Conservation (phyloP, 305 asterid genomes). For the Fraxinus velutina region DNA sequence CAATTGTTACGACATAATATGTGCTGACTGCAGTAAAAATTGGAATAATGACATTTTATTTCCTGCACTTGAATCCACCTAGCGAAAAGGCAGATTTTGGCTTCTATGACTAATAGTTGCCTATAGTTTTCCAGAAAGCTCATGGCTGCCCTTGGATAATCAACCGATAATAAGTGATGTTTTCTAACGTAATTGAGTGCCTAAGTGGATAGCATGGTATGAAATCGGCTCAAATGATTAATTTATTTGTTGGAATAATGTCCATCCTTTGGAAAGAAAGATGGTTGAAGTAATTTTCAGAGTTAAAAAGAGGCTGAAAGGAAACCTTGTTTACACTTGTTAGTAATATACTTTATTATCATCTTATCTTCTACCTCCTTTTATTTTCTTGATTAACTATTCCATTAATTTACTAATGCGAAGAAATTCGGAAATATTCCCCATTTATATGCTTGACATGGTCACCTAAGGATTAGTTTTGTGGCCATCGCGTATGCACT, state of each 20-base stretch:
- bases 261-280: not conserved
- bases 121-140: not conserved
- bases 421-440: not conserved
- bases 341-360: not conserved
- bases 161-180: not conserved
- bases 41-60: not conserved
- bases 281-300: not conserved
- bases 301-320: not conserved
- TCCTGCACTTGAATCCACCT: not conserved
- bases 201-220: not conserved
- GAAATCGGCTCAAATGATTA: not conserved
- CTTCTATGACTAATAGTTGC: not conserved
- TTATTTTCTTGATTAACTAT: not conserved
- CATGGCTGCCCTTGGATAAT: not conserved
- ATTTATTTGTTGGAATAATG: not conserved
- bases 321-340: not conserved
- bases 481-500: not conserved
- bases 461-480: not conserved
- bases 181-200: not conserved
- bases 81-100: not conserved
- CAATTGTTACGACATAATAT: constrained; percentile 4
- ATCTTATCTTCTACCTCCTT: not conserved
- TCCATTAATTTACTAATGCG: not conserved
- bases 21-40: not conserved
- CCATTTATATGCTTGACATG: not conserved